Percentiles rank a stretch among this genome's conserved stretches.
Conservation (phyloP, 768 basidiomycete genomes). For the Chalciporus chontae region DNA sequence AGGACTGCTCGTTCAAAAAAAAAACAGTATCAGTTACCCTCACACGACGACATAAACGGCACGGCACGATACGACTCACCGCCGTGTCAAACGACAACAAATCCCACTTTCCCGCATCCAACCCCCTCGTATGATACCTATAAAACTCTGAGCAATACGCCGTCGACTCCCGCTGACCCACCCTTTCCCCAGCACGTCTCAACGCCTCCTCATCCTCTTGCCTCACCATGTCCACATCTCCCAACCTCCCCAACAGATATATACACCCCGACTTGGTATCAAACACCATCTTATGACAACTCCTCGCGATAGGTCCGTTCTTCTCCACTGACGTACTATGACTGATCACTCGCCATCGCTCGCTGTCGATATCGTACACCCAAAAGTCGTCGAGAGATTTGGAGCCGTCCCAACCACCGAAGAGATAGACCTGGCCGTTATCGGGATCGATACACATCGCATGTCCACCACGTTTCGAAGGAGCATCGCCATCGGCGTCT, state of each 20-base stretch:
- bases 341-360: conserved; percentile 58
- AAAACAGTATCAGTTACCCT: not conserved
- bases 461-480: conserved; percentile 70
- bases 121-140: conserved; percentile 64
- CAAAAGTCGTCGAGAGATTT: conserved; percentile 77
- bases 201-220: conserved; percentile 32
- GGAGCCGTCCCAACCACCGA: conserved; percentile 77
- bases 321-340: conserved; percentile 46
- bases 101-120: conserved; percentile 68
- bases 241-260: conserved; percentile 63
- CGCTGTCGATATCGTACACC: conserved; percentile 58
- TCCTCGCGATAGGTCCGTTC: conserved; percentile 62
- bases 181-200: conserved; percentile 24
- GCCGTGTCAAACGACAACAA: conserved; percentile 62
- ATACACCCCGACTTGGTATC: conserved; percentile 61
- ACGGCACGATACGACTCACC: conserved; percentile 38
- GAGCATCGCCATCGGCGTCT: conserved; percentile 62
- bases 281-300: conserved; percentile 77
- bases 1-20: conserved; percentile 35
- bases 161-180: conserved; percentile 14
- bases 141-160: conserved; percentile 68
- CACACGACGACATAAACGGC: not conserved
- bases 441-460: conserved; percentile 75
- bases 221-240: conserved; percentile 45
- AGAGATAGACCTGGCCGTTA: conserved; percentile 63